Conservation (phyloP, 805 yeast genomes). For the Wickerhamiella dianesei region DNA sequence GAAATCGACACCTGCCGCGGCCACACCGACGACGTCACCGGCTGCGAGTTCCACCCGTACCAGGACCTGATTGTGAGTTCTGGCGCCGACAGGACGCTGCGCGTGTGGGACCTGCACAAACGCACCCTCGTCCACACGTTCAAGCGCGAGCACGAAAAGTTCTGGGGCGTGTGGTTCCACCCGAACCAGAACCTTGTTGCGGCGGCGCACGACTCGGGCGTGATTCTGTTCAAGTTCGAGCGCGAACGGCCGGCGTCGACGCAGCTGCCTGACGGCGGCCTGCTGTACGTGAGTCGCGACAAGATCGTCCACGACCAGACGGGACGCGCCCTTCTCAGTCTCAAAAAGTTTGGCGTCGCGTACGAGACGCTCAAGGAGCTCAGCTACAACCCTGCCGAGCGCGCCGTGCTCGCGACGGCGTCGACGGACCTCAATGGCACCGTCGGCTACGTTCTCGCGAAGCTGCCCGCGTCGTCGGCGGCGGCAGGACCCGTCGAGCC, state of each 20-base stretch:
- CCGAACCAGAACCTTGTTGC: conserved; percentile 88
- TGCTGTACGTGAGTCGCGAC: conserved; percentile 56
- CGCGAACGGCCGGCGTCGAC: conserved; percentile 94
- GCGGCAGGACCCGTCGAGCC: conserved; percentile 88
- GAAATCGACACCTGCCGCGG: conserved; percentile 98
- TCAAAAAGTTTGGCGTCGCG: conserved; percentile 70
- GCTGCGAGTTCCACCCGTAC: conserved; percentile 84
- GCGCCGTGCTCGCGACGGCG: conserved; percentile 61
- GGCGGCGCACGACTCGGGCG: conserved; percentile 93
- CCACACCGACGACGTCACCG: conserved; percentile 83
- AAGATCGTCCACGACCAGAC: conserved; percentile 41
- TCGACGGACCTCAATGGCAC: conserved; percentile 37
- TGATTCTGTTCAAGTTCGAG: conserved; percentile 92
- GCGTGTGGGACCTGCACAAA: conserved; percentile 93
- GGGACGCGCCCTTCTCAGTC: conserved; percentile 65
- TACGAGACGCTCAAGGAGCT: conserved; percentile 78
- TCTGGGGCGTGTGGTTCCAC: conserved; percentile 85
- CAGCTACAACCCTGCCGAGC: conserved; percentile 86
- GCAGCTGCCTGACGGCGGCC: conserved; percentile 47
- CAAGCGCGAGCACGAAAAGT: conserved; percentile 84
- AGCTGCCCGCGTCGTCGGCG: conserved; percentile 53
- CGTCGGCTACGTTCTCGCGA: conserved; percentile 51
- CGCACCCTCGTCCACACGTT: conserved; percentile 89
- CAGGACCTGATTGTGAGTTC: conserved; percentile 87
- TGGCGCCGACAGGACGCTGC: conserved; percentile 88